Base-by-base conservation (phyloP, 495 filamentous ascomycete genomes). In the Poronia punctata region DNA sequence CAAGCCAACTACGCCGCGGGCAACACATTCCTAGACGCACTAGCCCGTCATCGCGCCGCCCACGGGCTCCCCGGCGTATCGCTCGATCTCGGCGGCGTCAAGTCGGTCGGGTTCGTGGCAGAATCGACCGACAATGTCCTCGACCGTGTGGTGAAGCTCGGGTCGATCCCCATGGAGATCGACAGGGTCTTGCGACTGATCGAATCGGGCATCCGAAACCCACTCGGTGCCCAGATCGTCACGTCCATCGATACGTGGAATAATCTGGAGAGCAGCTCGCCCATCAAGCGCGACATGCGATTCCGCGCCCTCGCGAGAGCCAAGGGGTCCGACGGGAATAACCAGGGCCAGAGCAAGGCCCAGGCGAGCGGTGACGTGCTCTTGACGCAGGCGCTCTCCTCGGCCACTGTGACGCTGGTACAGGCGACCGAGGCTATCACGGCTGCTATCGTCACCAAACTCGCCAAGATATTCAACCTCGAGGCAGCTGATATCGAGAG, bases 1-100 rank as follows among this genome's bases (percentile, higher is more conserved):
- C 72, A 76, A 43, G 52, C 62, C 17, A 67, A 66, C 15, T 74
- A 74, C 42, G 60, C 62, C 5, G 67, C 68, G 0, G 64, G 59
- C 12, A 71, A 68, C 38, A 57, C 64, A 14, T 74, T 62, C 39
- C 52, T 65, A 7, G 72, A 60, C 22, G 42, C 51, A 1, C 37
- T 60, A 7, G 53, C 50, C 1, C 56, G 53, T 22, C 45, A 64
- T 40, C 47, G 64, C 5, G 38, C 41, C 19, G 17, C 29, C 5
- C 49, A 38, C 1, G 62, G 61, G 4, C 53, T 66, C 0, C 58
- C 65, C 0, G 60, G 62, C 28, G 56, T 67, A 7, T 61, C 62
- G 19, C 57, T 80, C 26, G 66, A 76, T 25, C 52, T 55, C 7
- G 62, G 64, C 14, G 40, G 40, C 31, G 37, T 59, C 5, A 32